Conservation (phyloP, 2,329 filamentous ascomycete species). For the Anthostomella pinea region DNA sequence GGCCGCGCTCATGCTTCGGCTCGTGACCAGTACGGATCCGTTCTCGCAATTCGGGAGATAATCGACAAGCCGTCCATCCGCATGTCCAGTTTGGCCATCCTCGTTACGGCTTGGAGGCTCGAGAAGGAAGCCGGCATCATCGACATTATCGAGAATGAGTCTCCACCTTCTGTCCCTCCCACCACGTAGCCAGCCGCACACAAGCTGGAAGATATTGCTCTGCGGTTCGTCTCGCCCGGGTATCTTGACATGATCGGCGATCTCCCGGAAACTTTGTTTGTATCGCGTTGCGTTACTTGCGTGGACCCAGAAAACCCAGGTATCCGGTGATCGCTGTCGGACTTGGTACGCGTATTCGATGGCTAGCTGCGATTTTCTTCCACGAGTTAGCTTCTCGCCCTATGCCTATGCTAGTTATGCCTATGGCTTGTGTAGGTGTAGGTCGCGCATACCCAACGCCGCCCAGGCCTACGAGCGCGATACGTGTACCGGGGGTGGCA, state of each 20-base stretch:
- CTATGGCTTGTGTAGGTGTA: too few species aligned
- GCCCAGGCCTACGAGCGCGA: conserved; percentile 15
- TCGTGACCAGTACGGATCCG: conserved; percentile 31
- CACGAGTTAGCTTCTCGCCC: too few species aligned
- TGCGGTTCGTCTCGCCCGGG: conserved; percentile 22
- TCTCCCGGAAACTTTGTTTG: conserved; percentile 30
- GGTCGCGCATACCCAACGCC: too few species aligned
- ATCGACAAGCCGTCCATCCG: conserved; percentile 13
- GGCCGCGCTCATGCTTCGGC: conserved; percentile 5
- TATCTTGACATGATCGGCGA: conserved; percentile 31
- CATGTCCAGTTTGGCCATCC: background rate
- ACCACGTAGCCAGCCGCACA: conserved; percentile 32
- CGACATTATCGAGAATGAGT: conserved; percentile 24
- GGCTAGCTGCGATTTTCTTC: conserved; percentile 20
- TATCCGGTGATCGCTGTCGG: conserved; percentile 1
- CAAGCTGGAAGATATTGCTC: conserved; percentile 22
- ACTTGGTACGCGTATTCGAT: conserved; percentile 15
- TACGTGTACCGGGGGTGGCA: conserved; percentile 6
- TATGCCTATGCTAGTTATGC: too few species aligned
- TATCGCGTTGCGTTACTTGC: conserved; percentile 30
- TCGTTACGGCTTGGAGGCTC: too few species aligned
- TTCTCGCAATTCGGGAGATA: conserved; percentile 30
- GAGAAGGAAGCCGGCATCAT: conserved; percentile 4
- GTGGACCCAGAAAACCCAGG: conserved; percentile 36
- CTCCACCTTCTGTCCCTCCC: conserved; percentile 29